Evolutionary conservation across 345 rosid genomes (phyloP).

Genomic region (Murraya koenigii): DNA sequence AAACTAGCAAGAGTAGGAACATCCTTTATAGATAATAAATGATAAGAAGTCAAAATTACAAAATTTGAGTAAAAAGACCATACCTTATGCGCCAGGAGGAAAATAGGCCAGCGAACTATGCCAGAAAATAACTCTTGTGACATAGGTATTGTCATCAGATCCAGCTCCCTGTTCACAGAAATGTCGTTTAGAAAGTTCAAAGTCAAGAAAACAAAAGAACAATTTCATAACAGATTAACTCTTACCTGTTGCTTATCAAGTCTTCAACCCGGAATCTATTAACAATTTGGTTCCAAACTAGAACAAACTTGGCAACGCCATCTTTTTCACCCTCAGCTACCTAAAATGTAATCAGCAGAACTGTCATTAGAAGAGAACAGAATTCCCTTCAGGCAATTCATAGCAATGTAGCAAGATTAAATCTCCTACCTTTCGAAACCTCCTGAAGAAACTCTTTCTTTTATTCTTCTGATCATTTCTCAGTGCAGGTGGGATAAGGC

Average conservation of each 20-base stretch:
- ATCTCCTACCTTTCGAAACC: conserved; percentile 54
- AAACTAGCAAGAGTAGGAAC: conserved; percentile 52
- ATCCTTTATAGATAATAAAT: conserved; percentile 27
- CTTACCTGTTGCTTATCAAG: conserved; percentile 86
- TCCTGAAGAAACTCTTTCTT: conserved; percentile 43
- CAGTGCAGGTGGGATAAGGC: conserved; percentile 56
- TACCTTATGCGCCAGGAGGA: conserved; percentile 93
- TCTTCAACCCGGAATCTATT: conserved; percentile 74
- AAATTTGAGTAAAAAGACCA: not conserved
- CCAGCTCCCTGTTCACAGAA: conserved; percentile 65
- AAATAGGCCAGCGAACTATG: conserved; percentile 86
- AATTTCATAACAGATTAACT: conserved; percentile 4
- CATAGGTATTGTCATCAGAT: conserved; percentile 81
- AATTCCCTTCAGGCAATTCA: not conserved
- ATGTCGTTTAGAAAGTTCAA: conserved; percentile 9
- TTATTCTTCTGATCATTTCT: conserved; percentile 43
- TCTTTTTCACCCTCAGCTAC: conserved; percentile 41
- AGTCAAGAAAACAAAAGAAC: conserved; percentile 1
- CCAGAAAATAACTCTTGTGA: conserved; percentile 60
- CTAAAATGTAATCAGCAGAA: conserved; percentile 32
- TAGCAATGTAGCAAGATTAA: conserved; percentile 4
- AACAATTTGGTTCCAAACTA: conserved; percentile 92
- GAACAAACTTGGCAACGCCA: conserved; percentile 72
- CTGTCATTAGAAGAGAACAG: conserved; percentile 1
- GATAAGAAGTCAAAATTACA: conserved; percentile 7